phyloP scores from a whole-genome alignment of 805 yeast genomes.

The Candida manassasensis region DNA sequence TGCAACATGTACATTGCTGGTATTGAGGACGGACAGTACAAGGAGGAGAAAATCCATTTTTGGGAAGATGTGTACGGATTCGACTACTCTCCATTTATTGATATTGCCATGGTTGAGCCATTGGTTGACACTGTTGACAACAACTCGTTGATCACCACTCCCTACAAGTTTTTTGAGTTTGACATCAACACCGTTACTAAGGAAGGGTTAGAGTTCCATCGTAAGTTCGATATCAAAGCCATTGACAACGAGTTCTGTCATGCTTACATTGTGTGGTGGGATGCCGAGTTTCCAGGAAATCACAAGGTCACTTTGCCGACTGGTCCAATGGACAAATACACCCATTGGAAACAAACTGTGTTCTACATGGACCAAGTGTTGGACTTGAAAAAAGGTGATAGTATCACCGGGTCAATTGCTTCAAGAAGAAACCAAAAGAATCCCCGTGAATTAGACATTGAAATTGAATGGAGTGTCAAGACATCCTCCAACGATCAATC shows the following conservation, averaged over 20 bases:
- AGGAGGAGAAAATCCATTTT: constrained; percentile 82
- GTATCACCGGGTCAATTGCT: constrained; percentile 63
- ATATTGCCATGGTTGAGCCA: constrained; percentile 87
- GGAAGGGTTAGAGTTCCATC: constrained; percentile 73
- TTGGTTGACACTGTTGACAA: constrained; percentile 92
- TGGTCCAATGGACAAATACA: constrained; percentile 89
- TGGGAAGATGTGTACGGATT: constrained; percentile 98
- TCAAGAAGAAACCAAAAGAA: constrained; percentile 73
- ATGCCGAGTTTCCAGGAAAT: constrained; percentile 76
- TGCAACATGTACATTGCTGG: constrained; percentile 87
- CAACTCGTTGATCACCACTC: constrained; percentile 65
- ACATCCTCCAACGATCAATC: constrained; percentile 41
- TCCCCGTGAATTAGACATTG: constrained; percentile 88
- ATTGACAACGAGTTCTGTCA: constrained; percentile 77
- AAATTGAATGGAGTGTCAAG: constrained; percentile 52
- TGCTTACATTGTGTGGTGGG: constrained; percentile 93
- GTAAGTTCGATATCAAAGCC: constrained; percentile 66
- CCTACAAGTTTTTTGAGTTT: constrained; percentile 66
- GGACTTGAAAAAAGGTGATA: constrained; percentile 72
- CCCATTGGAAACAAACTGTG: constrained; percentile 99
- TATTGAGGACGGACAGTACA: constrained; percentile 88
- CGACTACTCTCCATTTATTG: constrained; percentile 87
- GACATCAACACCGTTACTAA: constrained; percentile 86
- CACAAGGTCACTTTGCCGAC: constrained; percentile 77
- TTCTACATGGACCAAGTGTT: constrained; percentile 83